These are phyloP conservation scores for Fragaria nilgerrensis DNA, from an alignment of 306 rosid species.

Conservation along the genomic window DNA sequence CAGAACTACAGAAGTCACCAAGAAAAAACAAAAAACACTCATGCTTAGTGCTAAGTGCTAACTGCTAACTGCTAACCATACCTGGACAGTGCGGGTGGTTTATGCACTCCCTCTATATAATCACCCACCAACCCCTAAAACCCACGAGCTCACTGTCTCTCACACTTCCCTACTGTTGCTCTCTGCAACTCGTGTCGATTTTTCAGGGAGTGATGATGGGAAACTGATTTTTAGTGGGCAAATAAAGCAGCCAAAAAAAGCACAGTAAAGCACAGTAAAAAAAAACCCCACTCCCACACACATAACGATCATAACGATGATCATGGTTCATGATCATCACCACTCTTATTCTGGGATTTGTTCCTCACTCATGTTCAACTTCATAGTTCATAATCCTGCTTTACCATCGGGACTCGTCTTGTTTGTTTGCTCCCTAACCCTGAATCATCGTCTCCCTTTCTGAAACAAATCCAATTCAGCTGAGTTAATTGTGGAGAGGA, in stretches of 20 bases:
- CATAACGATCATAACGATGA: slow-evolving; percentile 6
- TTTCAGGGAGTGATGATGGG: slow-evolving; percentile 41
- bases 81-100: slow-evolving; percentile 16
- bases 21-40: too few relatives aligned
- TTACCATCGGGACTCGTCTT: slow-evolving; percentile 6
- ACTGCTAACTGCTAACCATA: background rate
- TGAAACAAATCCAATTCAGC: slow-evolving; percentile 12
- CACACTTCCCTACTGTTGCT: slow-evolving; percentile 14
- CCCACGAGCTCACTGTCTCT: slow-evolving; percentile 26
- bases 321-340: background rate
- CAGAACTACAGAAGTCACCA: too few relatives aligned
- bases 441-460: background rate
- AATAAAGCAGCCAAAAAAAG: slow-evolving; percentile 11
- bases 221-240: slow-evolving; percentile 41
- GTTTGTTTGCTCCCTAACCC: slow-evolving; percentile 14
- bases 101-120: slow-evolving; percentile 43
- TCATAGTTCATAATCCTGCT: slow-evolving; percentile 18
- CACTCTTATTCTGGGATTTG: slow-evolving; percentile 1
- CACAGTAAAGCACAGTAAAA: slow-evolving; percentile 8
- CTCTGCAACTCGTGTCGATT: slow-evolving; percentile 40
- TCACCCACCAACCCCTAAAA: slow-evolving; percentile 30
- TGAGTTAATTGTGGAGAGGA: slow-evolving; percentile 8
- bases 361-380: background rate
- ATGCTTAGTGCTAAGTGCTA: background rate
- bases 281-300: slow-evolving; percentile 28